Conservation (phyloP, 2,329 filamentous ascomycete species). For the Hysterium pulicare region DNA sequence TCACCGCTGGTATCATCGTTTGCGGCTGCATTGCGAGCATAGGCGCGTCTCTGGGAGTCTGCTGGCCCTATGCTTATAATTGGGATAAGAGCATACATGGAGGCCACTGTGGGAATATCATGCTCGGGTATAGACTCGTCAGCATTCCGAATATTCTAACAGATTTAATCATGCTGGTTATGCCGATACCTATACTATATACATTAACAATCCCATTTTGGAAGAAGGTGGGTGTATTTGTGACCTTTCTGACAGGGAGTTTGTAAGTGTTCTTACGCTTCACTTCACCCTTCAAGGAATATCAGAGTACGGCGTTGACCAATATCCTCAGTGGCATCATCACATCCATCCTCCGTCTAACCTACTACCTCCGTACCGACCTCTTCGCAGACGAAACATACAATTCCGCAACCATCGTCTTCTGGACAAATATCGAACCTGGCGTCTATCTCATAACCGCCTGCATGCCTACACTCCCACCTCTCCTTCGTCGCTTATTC, state of each 20-base stretch:
- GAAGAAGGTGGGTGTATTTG: slow-evolving; percentile 14
- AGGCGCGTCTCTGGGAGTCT: slow-evolving; percentile 12
- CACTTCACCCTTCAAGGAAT: not conserved
- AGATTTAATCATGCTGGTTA: slow-evolving; percentile 30
- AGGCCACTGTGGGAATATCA: slow-evolving; percentile 10
- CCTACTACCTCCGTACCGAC: not conserved
- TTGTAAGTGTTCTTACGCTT: slow-evolving; percentile 10
- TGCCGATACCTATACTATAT: slow-evolving; percentile 36
- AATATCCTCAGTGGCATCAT: slow-evolving; percentile 1
- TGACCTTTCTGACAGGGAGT: slow-evolving; percentile 16
- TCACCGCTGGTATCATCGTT: slow-evolving; percentile 10
- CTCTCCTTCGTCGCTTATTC: no score
- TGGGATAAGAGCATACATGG: slow-evolving; percentile 9
- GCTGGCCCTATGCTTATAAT: slow-evolving; percentile 12
- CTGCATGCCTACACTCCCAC: not conserved
- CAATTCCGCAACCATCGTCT: not conserved
- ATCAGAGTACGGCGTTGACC: not conserved
- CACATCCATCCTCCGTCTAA: not conserved
- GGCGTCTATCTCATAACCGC: not conserved
- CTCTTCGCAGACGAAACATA: not conserved
- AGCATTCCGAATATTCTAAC: slow-evolving; percentile 37
- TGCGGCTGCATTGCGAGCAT: slow-evolving; percentile 13
- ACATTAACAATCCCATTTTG: slow-evolving; percentile 18
- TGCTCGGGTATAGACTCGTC: slow-evolving; percentile 16
- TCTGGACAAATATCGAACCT: not conserved